phyloP scores from a whole-genome alignment of 2,329 filamentous ascomycete genomes.

The Epichloe bromicola region DNA sequence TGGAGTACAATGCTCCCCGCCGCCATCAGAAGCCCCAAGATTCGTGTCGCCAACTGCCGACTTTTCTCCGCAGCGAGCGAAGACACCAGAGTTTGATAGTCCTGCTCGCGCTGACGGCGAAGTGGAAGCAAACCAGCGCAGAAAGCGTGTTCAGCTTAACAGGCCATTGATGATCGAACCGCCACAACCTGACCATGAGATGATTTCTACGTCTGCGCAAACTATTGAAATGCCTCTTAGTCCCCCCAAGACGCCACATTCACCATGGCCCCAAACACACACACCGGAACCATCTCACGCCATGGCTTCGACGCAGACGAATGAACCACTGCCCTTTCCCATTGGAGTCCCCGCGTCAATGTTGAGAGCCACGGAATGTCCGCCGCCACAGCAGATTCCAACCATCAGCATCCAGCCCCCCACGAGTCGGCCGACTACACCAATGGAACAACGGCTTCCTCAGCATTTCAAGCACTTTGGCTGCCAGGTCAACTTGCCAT shows the following conservation, averaged over 20 bases:
- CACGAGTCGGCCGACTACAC: conserved; percentile 67
- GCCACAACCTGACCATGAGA: conserved; percentile 26
- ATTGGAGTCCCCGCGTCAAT: conserved; percentile 8
- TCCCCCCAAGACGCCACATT: conserved; percentile 54
- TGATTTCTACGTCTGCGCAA: conserved; percentile 40
- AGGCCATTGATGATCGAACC: conserved; percentile 38
- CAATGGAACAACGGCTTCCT: conserved; percentile 59
- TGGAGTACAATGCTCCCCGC: conserved; percentile 75
- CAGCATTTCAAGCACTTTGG: conserved; percentile 72
- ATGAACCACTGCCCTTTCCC: conserved; percentile 9
- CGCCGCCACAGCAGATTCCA: conserved; percentile 48
- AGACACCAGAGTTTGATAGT: conserved; percentile 29
- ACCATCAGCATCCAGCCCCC: conserved; percentile 93
- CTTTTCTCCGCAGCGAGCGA: conserved; percentile 20
- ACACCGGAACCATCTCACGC: conserved; percentile 23
- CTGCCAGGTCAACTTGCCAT: conserved; percentile 54
- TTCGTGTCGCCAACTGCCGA: conserved; percentile 30
- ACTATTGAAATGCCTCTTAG: conserved; percentile 32
- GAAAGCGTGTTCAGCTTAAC: conserved; percentile 50
- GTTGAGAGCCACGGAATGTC: conserved; percentile 17
- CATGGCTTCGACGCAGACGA: conserved; percentile 52
- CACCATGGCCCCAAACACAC: conserved; percentile 27
- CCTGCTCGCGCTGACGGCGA: conserved; percentile 37
- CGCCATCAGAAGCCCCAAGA: conserved; percentile 45
- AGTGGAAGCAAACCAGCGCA: conserved; percentile 60